Percentiles rank a stretch among this genome's conserved stretches.
phyloP scores from a whole-genome alignment of 495 filamentous ascomycete species.

The Aspergillus saccharolyticus region DNA sequence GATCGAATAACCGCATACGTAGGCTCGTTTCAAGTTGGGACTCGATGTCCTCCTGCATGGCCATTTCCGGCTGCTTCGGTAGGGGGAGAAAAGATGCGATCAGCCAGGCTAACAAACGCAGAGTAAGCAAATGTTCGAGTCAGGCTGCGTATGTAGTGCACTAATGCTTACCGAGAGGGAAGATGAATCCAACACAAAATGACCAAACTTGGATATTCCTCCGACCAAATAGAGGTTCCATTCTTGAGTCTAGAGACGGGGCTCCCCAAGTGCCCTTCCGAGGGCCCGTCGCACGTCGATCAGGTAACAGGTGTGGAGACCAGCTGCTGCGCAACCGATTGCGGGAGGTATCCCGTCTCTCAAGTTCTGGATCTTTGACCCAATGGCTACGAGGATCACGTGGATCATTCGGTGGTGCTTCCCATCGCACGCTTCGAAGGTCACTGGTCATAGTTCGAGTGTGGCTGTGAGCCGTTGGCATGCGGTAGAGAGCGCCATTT shows the following conservation, averaged over 20 bases:
- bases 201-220: constrained; percentile 78
- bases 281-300: constrained; percentile 43
- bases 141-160: background rate
- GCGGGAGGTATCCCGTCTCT: constrained; percentile 21
- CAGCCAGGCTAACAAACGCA: constrained; percentile 64
- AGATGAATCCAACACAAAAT: constrained; percentile 85
- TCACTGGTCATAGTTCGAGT: constrained; percentile 19
- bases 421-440: constrained; percentile 17
- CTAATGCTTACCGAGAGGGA: constrained; percentile 63
- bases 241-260: constrained; percentile 62
- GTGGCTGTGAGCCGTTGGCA: constrained; percentile 24
- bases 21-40: constrained; percentile 41
- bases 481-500: constrained; percentile 24
- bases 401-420: constrained; percentile 20
- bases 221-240: constrained; percentile 52
- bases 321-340: constrained; percentile 48
- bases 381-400: constrained; percentile 45
- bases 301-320: constrained; percentile 69
- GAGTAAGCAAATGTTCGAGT: constrained; percentile 3
- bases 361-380: constrained; percentile 25
- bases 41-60: constrained; percentile 23
- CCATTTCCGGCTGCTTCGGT: constrained; percentile 48
- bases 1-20: constrained; percentile 35
- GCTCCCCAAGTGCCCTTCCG: constrained; percentile 54
- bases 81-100: constrained; percentile 77